These are phyloP conservation scores for Vitis cinerea DNA, from an alignment of 164 flowering plant genomes.

Conservation along the genomic window DNA sequence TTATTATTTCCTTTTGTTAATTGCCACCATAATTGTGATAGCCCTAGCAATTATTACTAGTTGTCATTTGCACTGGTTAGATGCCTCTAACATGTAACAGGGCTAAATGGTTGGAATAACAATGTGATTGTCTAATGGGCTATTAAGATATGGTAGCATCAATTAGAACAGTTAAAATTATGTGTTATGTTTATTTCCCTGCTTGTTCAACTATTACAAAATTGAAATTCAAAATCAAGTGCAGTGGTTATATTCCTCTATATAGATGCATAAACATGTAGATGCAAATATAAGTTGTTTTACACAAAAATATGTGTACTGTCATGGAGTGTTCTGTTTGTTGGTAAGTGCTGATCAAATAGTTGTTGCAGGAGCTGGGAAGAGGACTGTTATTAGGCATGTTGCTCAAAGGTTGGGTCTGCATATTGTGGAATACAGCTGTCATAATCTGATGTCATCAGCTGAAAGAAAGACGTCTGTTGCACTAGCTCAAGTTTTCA, in stretches of 20 bases:
- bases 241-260: background rate
- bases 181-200: background rate
- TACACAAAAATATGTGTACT: background rate
- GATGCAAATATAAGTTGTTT: too few species aligned
- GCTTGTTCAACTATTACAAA: background rate
- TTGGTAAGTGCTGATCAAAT: conserved; percentile 10
- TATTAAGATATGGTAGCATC: background rate
- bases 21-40: background rate
- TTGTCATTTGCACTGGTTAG: background rate
- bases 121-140: background rate
- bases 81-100: background rate
- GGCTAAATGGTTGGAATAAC: background rate
- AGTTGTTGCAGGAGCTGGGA: conserved; percentile 74
- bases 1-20: background rate
- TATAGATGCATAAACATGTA: too few species aligned
- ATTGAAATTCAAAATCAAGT: background rate
- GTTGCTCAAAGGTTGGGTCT: conserved; percentile 78
- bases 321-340: background rate
- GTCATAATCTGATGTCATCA: conserved; percentile 63
- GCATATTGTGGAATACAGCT: conserved; percentile 87
- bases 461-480: conserved; percentile 65
- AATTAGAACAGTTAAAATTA: background rate
- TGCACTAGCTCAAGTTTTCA: conserved; percentile 75
- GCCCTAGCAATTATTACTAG: background rate
- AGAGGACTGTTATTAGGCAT: conserved; percentile 74